A percentile compares a stretch with the other conserved stretches of the same genome.
Conservation (phyloP, 805 yeast species). For the Yamadazyma sp. region DNA sequence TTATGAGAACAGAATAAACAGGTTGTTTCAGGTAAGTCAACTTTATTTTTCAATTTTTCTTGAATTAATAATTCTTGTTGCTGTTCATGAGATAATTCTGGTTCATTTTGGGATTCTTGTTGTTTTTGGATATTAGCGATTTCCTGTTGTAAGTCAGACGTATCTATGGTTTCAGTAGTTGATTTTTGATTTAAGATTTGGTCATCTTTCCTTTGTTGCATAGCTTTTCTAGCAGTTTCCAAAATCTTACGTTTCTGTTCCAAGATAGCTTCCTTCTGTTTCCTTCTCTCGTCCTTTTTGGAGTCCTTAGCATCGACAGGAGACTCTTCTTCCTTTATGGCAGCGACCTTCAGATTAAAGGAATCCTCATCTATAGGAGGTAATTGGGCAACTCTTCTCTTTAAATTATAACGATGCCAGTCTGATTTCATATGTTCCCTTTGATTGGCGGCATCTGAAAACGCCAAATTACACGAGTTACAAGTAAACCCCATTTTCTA, state of each 20-base stretch:
- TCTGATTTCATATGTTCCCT: constrained; percentile 94
- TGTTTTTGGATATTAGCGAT: constrained; percentile 1
- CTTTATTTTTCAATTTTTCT: constrained; percentile 43
- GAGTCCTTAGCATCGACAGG: constrained; percentile 28
- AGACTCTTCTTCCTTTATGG: constrained; percentile 16
- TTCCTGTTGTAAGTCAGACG: constrained; percentile 2
- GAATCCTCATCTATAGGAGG: constrained; percentile 43
- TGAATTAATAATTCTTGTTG: constrained; percentile 42
- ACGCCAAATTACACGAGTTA: constrained; percentile 82
- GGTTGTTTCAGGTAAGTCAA: constrained; percentile 46
- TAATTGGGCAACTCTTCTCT: constrained; percentile 79
- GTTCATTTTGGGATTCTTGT: not conserved
- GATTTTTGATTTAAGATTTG: constrained; percentile 6
- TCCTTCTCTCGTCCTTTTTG: constrained; percentile 50
- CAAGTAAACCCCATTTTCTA: constrained; percentile 51
- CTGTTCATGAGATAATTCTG: constrained; percentile 17
- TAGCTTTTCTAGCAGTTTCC: constrained; percentile 43
- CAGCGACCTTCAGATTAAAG: constrained; percentile 29
- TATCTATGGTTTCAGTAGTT: constrained; percentile 4
- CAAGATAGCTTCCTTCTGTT: constrained; percentile 46
- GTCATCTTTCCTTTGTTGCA: constrained; percentile 19
- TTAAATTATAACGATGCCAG: constrained; percentile 96
- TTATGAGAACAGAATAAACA: constrained; percentile 50
- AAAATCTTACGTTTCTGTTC: constrained; percentile 48
- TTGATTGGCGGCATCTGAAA: constrained; percentile 79